Percentiles rank a stretch among this genome's conserved stretches.
These are phyloP conservation scores for Dothideomycetidae sp. DNA, from an alignment of 2,329 filamentous ascomycete genomes.

Conservation along the genomic window DNA sequence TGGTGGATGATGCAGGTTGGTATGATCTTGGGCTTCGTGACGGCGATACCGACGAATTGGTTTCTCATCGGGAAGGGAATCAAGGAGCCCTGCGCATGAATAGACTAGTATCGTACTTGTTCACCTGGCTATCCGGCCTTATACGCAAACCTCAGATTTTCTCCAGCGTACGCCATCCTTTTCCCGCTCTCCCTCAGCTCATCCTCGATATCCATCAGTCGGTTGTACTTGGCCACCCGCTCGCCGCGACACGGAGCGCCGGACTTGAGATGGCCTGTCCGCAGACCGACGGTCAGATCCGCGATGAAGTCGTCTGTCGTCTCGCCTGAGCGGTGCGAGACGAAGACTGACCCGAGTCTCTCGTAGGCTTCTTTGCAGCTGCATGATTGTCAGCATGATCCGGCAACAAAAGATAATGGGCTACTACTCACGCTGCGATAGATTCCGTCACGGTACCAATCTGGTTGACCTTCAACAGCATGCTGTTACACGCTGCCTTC, in stretches of 20 bases:
- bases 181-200: slow-evolving; percentile 17
- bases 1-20: too few species aligned
- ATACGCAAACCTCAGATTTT: too few species aligned
- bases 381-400: slow-evolving; percentile 1
- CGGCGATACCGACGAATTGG: too few species aligned
- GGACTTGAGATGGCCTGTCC: slow-evolving; percentile 29
- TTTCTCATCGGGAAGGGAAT: too few species aligned
- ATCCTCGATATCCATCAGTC: slow-evolving; percentile 31
- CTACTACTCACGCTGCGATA: slow-evolving; percentile 24
- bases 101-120: too few species aligned
- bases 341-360: slow-evolving; percentile 29
- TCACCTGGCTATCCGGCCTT: too few species aligned
- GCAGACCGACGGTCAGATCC: slow-evolving; percentile 27
- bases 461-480: slow-evolving; percentile 32
- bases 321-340: slow-evolving; percentile 31
- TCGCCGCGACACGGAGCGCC: slow-evolving; percentile 29
- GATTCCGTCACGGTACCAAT: slow-evolving; percentile 30
- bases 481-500: slow-evolving; percentile 27
- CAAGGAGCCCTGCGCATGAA: too few species aligned
- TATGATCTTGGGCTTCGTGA: too few species aligned
- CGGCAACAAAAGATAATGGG: slow-evolving; percentile 3
- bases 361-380: slow-evolving; percentile 22
- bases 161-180: slow-evolving; percentile 18
- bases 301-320: slow-evolving; percentile 33
- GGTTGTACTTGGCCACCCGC: slow-evolving; percentile 31